phyloP scores from a whole-genome alignment of 1,139 yeast genomes.

The Tardiomyces depauwii region DNA sequence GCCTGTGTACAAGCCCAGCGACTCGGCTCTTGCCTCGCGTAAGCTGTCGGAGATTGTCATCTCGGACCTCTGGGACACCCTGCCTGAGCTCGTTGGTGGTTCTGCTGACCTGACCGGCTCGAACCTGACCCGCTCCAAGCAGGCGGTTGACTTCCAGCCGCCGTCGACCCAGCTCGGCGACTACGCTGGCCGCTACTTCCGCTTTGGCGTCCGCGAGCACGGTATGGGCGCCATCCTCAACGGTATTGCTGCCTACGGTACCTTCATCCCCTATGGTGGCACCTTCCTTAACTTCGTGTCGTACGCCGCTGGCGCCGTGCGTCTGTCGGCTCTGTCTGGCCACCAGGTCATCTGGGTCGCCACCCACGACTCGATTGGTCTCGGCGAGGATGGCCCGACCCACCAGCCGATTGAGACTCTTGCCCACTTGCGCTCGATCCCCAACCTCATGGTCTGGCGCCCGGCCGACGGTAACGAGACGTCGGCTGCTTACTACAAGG shows the following conservation, averaged over 20 bases:
- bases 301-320: constrained; percentile 94
- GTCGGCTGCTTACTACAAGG: constrained; percentile 87
- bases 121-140: constrained; percentile 84
- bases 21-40: constrained; percentile 86
- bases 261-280: constrained; percentile 91
- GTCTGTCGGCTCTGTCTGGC: constrained; percentile 89
- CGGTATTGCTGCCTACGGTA: constrained; percentile 96
- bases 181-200: constrained; percentile 86
- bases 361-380: constrained; percentile 97
- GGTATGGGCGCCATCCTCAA: constrained; percentile 99
- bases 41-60: constrained; percentile 84
- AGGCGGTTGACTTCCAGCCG: constrained; percentile 89
- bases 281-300: constrained; percentile 98
- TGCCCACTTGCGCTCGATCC: constrained; percentile 95
- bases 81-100: constrained; percentile 95
- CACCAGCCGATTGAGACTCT: constrained; percentile 99
- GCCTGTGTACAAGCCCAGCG: constrained; percentile 72
- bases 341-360: constrained; percentile 96
- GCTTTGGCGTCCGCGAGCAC: constrained; percentile 99
- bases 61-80: constrained; percentile 44
- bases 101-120: constrained; percentile 98
- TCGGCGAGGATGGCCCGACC: constrained; percentile 99
- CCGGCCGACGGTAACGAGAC: constrained; percentile 99
- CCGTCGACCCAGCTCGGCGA: constrained; percentile 73
- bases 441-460: constrained; percentile 96